Evolutionary conservation across 495 filamentous ascomycete species (phyloP).

Genomic region (Pseudomonodictys pantanalensis): DNA sequence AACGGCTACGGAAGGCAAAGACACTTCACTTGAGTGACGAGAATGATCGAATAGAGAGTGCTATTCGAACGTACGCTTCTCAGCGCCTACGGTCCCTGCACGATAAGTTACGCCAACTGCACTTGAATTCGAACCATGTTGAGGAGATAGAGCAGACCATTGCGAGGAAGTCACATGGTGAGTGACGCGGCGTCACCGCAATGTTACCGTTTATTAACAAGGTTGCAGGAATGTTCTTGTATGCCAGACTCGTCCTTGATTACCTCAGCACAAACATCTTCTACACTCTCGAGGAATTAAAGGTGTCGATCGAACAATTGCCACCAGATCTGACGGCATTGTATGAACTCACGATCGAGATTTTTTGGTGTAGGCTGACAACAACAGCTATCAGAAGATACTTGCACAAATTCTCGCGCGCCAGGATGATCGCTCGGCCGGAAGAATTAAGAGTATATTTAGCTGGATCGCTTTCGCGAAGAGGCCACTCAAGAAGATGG

Average conservation of each 20-base stretch:
- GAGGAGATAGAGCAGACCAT: conserved; percentile 1
- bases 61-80: background rate
- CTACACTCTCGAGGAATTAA: conserved; percentile 2
- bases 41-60: background rate
- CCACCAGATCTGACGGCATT: background rate
- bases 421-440: background rate
- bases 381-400: background rate
- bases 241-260: conserved; percentile 7
- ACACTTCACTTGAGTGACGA: background rate
- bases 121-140: background rate
- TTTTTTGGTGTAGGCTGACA: background rate
- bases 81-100: background rate
- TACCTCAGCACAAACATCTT: conserved; percentile 3
- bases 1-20: background rate
- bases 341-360: background rate
- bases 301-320: background rate
- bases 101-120: background rate
- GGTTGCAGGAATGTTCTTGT: conserved; percentile 8
- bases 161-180: background rate
- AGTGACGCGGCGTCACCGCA: background rate
- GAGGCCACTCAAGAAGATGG: conserved; percentile 2
- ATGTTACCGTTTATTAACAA: background rate
- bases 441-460: background rate
- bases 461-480: conserved; percentile 7
- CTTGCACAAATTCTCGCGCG: background rate